phyloP scores from a whole-genome alignment of 148 eudicot species.

The Dysphania ambrosioides region DNA sequence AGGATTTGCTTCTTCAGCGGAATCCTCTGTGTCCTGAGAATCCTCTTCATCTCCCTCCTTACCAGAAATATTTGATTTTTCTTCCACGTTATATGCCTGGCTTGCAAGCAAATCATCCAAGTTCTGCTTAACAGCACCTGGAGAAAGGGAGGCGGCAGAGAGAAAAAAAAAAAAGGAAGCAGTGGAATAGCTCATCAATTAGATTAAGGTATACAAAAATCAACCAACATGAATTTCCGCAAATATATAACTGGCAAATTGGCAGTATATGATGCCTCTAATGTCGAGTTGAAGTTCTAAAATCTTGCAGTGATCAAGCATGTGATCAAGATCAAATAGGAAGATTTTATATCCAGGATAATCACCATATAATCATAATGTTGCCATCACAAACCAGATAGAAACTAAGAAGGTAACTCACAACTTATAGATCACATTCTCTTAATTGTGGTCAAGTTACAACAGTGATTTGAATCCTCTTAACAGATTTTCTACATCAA shows the following conservation, averaged over 20 bases:
- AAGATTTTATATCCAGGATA: neutral
- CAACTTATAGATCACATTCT: too few relatives aligned
- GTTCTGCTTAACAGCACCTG: slow-evolving; percentile 41
- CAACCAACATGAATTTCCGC: slow-evolving; percentile 3
- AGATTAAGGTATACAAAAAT: neutral
- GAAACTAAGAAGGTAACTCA: too few relatives aligned
- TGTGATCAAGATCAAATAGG: neutral
- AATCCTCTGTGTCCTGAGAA: slow-evolving; percentile 35
- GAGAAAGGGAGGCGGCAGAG: neutral
- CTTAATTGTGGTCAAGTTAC: too few relatives aligned
- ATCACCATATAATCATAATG: neutral
- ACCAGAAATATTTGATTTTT: slow-evolving; percentile 26
- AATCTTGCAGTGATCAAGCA: too few relatives aligned
- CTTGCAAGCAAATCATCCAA: slow-evolving; percentile 30
- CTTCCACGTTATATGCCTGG: slow-evolving; percentile 31
- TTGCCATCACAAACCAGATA: neutral
- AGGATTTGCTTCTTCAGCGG: slow-evolving; percentile 35
- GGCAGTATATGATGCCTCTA: neutral
- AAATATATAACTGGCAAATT: neutral
- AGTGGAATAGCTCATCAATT: neutral
- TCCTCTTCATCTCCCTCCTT: slow-evolving; percentile 35
- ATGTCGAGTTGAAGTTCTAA: slow-evolving; percentile 12
- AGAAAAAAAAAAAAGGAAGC: neutral
- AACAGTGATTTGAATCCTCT: too few relatives aligned
- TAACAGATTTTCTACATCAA: too few relatives aligned